These are phyloP conservation scores for Penicillium simplicissimum DNA, from an alignment of 495 filamentous ascomycete genomes.

Conservation along the genomic window DNA sequence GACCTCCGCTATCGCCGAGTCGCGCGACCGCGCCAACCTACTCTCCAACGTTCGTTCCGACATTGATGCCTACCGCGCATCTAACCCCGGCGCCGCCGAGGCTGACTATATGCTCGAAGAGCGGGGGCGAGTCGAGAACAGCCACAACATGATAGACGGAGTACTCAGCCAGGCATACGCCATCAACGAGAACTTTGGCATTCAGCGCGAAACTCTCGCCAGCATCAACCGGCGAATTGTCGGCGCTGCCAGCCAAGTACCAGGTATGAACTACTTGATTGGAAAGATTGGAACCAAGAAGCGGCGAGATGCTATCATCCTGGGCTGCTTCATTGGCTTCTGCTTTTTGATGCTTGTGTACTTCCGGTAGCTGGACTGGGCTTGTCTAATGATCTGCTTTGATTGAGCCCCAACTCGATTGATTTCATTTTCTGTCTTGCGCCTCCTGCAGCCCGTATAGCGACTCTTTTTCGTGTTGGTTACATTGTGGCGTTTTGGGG, in stretches of 20 bases:
- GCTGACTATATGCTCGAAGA: constrained; percentile 98
- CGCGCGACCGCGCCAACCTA: constrained; percentile 87
- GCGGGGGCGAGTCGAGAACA: constrained; percentile 78
- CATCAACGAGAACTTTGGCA: constrained; percentile 85
- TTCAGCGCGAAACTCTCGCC: constrained; percentile 82
- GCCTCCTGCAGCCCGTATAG: constrained; percentile 22
- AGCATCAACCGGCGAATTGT: constrained; percentile 89
- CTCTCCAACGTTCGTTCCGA: constrained; percentile 88
- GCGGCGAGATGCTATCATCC: constrained; percentile 90
- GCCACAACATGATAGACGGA: constrained; percentile 82
- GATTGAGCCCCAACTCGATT: constrained; percentile 3
- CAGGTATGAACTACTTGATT: constrained; percentile 91
- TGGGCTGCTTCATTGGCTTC: constrained; percentile 85
- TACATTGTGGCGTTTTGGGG: constrained; percentile 25
- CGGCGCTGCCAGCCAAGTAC: constrained; percentile 82
- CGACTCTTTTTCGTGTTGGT: constrained; percentile 17
- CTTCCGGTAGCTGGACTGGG: constrained; percentile 57
- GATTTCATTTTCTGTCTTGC: constrained; percentile 5
- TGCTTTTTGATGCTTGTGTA: constrained; percentile 87
- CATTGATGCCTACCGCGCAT: constrained; percentile 82
- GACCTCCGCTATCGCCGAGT: constrained; percentile 62
- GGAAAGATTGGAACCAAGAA: constrained; percentile 93
- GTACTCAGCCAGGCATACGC: constrained; percentile 97
- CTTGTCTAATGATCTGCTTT: constrained; percentile 6
- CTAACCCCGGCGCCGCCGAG: constrained; percentile 78